Evolutionary conservation across 805 yeast genomes (phyloP), one percentile per base, ranked within the genome.

Genomic region (Wickerhamomyces silvicola): DNA sequence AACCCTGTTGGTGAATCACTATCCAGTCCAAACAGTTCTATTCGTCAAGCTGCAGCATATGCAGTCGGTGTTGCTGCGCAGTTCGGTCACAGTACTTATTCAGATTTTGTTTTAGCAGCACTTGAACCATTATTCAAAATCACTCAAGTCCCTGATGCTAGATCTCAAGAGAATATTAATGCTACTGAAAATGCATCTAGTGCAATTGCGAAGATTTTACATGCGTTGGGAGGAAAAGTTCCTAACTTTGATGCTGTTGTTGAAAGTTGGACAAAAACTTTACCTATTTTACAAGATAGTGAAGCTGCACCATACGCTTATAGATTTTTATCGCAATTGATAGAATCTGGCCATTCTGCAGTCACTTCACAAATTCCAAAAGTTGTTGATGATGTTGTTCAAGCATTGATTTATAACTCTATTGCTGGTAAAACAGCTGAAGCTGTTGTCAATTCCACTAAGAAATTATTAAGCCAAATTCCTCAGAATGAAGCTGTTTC

Each of bases 261-360:
- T 30, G 70, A 67, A 19, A 80, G 72, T 38, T 92, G 97, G 97
- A 63, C 92, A 32, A 69, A 70, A 39, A 70, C 85, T 9, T 71
- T 92, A 43, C 98, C 97, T 15, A 72, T 90, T 25, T 59, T 78
- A 15, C 81, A 76, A 45, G 97, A 92, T 55, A 81, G 77, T 25
- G 92, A 83, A 44, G 94, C 94, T 5, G 97, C 97, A 4, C 77
- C 86, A 11, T 85, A 70, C 56, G 77, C 85, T 13, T 92, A 86
- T 60, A 67, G 70, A 45, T 88, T 85, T 53, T 64, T 88, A 42
- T 62, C 78, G 7, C 81, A 80, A 39, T 64, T 88, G 49, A 79
- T 87, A 25, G 79, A 78, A 31, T 69, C 68, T 32, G 70, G 73
- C 32, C 87, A 85, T 40, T 71, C 80, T 7, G 62, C 71, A 4